phyloP scores from a whole-genome alignment of 2,329 filamentous ascomycete species.

The Metarhizium brunneum region DNA sequence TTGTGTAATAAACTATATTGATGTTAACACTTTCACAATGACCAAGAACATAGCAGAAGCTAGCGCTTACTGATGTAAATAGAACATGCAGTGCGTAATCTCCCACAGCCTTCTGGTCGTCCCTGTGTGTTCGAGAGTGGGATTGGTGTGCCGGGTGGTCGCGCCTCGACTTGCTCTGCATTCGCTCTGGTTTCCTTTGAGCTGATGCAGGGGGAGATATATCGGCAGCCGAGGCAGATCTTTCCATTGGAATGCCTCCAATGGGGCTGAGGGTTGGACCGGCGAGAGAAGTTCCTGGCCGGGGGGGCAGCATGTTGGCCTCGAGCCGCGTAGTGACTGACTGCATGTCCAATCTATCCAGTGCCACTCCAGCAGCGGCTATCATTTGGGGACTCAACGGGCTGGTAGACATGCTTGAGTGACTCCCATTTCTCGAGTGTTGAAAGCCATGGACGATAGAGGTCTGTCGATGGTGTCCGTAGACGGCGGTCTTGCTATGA shows the following conservation, averaged over 20 bases:
- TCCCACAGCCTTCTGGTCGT: conserved; percentile 85
- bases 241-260: conserved; percentile 27
- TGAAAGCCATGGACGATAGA: conserved; percentile 96
- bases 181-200: conserved; percentile 48
- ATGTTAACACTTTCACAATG: conserved; percentile 8
- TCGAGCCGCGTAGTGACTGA: conserved; percentile 34
- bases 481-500: conserved; percentile 43
- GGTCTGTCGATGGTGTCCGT: conserved; percentile 91
- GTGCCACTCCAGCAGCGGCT: conserved; percentile 52
- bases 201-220: conserved; percentile 31
- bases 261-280: conserved; percentile 21
- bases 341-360: conserved; percentile 45
- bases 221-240: conserved; percentile 38
- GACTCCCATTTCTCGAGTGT: conserved; percentile 83
- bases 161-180: conserved; percentile 59
- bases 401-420: conserved; percentile 68
- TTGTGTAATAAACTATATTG: conserved; percentile 70
- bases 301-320: conserved; percentile 22
- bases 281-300: conserved; percentile 40
- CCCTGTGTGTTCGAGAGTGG: conserved; percentile 60
- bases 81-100: conserved; percentile 96
- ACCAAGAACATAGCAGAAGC: neutral
- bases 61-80: conserved; percentile 68
- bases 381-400: conserved; percentile 85
- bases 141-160: conserved; percentile 69